Evolutionary conservation across 164 flowering plant species (phyloP), one percentile per base, ranked within the genome.

Genomic region (Pachysandra terminalis): DNA sequence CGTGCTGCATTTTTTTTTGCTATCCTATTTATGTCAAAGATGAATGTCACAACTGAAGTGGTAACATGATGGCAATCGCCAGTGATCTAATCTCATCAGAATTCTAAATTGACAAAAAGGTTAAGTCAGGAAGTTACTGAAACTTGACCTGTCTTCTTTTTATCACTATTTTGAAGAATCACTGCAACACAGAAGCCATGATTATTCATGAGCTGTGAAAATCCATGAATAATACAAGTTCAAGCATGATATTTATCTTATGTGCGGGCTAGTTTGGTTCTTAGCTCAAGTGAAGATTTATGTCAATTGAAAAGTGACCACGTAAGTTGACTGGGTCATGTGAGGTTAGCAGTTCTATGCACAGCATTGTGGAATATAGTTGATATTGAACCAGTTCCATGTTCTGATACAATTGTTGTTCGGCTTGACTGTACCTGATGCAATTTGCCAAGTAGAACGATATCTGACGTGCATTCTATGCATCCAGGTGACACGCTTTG

Each of bases 401-500:
- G 56, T 9, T 51, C 25, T n/a, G 67, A 28, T 55, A 0, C 37
- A 19, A 4, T 59, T 19, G 35, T 15, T 55, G 45, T 21, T 63
- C 19, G 15, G 16, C 32, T 25, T 41, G 28, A 64, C 40, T 37
- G 56, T 27, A 32, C 24, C 63, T 17, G 35, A 0, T 65, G 24
- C 49, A 59, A 51, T 40, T 56, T 56, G 53, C 25, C 9, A 24
- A 35, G 16, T 41, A 40, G 15, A 59, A 35, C n/a, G 10, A 52
- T 65, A 45, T 55, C 61, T 66, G 13, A 66, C 48, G 25, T 68
- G 3, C 51, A 21, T 28, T 57, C 10, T 27, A 58, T 77, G 65
- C 61, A 71, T 41, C 71, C 77, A 94, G 98, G 68, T 59, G 64
- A 67, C 59, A 77, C 61, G 65, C 48, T 64, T 58, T 69, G 75